These are phyloP conservation scores for Kalmusia sp. DNA, from an alignment of 2,329 filamentous ascomycete species.

Conservation along the genomic window DNA sequence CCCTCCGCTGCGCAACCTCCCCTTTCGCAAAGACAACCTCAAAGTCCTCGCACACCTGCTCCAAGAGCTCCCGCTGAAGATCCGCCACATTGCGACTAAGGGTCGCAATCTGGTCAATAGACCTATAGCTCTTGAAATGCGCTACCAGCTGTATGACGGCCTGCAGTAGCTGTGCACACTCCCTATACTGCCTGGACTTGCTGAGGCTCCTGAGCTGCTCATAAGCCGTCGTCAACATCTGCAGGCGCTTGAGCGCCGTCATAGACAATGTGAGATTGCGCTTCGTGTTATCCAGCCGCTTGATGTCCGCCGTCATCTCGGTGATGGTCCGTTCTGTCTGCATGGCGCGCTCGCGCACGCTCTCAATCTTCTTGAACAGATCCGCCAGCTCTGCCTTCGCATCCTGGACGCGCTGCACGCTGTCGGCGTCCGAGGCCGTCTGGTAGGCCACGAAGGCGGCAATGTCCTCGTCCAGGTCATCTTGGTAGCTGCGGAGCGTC, in stretches of 20 bases:
- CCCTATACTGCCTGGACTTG: conserved; percentile 87
- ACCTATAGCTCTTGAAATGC: conserved; percentile 97
- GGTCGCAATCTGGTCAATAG: conserved; percentile 96
- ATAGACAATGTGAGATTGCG: conserved; percentile 95
- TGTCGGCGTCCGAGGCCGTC: conserved; percentile 84
- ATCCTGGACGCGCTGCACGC: conserved; percentile 87
- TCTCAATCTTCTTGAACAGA: conserved; percentile 94
- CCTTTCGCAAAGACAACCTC: conserved; percentile 92
- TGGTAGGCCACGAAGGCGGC: conserved; percentile 74
- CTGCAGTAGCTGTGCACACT: conserved; percentile 91
- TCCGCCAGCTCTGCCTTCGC: conserved; percentile 88
- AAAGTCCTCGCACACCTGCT: conserved; percentile 99
- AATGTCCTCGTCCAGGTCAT: conserved; percentile 84
- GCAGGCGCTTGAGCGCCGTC: conserved; percentile 94
- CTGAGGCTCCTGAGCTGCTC: conserved; percentile 88
- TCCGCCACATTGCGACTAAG: conserved; percentile 92
- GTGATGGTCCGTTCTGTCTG: conserved; percentile 96
- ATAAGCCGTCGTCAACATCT: conserved; percentile 99
- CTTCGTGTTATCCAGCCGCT: conserved; percentile 94
- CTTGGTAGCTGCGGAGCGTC: conserved; percentile 75
- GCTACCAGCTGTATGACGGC: conserved; percentile 97
- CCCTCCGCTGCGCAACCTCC: conserved; percentile 74
- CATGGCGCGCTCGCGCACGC: conserved; percentile 84
- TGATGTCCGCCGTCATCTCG: conserved; percentile 98
- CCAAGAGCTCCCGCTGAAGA: conserved; percentile 87